Evolutionary conservation across 2,329 filamentous ascomycete genomes (phyloP), one percentile per base, ranked within the genome.

Genomic region (Emmonsiellopsis sp.): DNA sequence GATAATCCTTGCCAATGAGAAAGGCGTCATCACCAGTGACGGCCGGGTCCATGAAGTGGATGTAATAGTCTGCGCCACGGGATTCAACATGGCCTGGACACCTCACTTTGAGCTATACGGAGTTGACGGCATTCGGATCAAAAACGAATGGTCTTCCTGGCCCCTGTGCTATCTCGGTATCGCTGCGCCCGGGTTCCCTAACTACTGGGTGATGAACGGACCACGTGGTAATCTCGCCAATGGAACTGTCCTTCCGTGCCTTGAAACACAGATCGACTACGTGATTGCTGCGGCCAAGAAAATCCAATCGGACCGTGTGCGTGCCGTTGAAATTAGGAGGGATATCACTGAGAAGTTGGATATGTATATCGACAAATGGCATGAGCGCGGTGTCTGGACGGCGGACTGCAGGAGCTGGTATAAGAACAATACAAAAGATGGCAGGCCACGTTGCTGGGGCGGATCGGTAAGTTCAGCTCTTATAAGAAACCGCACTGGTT

Each of bases 21-120:
- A 30, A 1, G 65, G 65, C 1, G 59, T 65, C 11, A 46, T 52
- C 5, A 62, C 60, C 2, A 30, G 43, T n/a, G 47, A 59, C 20
- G 62, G 59, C 0, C 45, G 54, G 5, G 57, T 57, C 10, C 44
- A 61, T 15, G 57, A 66, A 37, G 58, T 66, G 32, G 66, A 69
- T 38, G 44, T 67, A 2, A 63, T 66, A 48, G 54, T 73, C 44
- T 73, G 69, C 55, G 69, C 70, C 7, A 75, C 71, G 0, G 72
- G 73, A 0, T 75, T 72, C 55, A 64, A 74, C 54, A 67, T 69
- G 7, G 64, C 63, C 8, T 73, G 67, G 37, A 59, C 60, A 1
- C 72, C 71, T 2, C 60, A 60, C 6, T 74, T 65, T 55, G 60
- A 65, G 11, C 51, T 72, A 1, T 59, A 68, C 11, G 65, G 74